phyloP scores from a whole-genome alignment of 2,329 filamentous ascomycete genomes.

The Lachnellula suecica region DNA sequence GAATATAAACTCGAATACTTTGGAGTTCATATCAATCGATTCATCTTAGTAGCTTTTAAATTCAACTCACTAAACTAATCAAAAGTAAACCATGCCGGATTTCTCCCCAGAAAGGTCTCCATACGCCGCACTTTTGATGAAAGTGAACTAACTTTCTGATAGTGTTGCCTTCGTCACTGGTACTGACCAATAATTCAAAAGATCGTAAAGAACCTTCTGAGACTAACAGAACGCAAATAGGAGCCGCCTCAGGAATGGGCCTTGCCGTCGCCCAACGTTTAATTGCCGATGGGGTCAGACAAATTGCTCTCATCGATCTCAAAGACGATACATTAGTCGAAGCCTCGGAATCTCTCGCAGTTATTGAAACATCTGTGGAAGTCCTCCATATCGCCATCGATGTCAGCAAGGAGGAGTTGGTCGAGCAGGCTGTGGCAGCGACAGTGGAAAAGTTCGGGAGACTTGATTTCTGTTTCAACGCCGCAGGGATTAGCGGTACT shows the following conservation, averaged over 20 bases:
- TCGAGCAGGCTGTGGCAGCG: constrained; percentile 18
- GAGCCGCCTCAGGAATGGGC: constrained; percentile 25
- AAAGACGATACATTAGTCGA: neutral
- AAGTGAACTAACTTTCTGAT: neutral
- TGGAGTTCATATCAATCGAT: too few relatives aligned
- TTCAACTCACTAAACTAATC: too few relatives aligned
- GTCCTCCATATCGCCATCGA: constrained; percentile 13
- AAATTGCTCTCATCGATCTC: constrained; percentile 22
- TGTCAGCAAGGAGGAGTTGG: constrained; percentile 16
- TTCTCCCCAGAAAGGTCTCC: constrained; percentile 16
- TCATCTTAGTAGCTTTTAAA: too few relatives aligned
- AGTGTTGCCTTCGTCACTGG: constrained; percentile 26
- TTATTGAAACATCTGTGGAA: neutral
- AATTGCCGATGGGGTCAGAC: constrained; percentile 17
- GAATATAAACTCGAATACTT: too few relatives aligned
- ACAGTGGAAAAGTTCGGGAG: constrained; percentile 50
- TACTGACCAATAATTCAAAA: neutral
- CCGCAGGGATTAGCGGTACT: constrained; percentile 36
- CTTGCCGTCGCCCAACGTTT: constrained; percentile 20
- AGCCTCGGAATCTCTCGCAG: neutral
- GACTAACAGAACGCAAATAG: constrained; percentile 5
- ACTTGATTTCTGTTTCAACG: constrained; percentile 54
- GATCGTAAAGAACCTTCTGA: neutral
- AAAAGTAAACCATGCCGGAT: constrained; percentile 9
- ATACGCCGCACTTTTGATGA: neutral